These are phyloP conservation scores for Piedraia hortae DNA, from an alignment of 2,329 filamentous ascomycete genomes.

Conservation along the genomic window DNA sequence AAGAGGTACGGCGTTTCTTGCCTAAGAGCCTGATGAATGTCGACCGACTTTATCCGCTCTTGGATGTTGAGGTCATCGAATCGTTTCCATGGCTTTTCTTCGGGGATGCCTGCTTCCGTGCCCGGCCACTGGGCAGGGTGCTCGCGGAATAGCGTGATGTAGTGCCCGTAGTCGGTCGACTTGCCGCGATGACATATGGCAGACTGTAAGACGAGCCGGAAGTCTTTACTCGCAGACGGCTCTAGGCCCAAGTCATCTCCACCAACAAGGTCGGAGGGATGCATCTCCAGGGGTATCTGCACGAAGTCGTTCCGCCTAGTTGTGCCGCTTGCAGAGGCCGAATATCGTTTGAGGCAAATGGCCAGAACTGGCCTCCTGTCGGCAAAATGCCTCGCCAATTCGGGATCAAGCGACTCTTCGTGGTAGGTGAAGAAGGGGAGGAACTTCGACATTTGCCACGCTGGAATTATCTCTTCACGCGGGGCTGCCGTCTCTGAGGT, in stretches of 20 bases:
- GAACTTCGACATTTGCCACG: constrained; percentile 89
- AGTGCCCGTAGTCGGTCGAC: constrained; percentile 71
- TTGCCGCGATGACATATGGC: constrained; percentile 77
- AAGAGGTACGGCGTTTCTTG: constrained; percentile 83
- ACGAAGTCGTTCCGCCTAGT: constrained; percentile 54
- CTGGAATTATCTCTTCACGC: constrained; percentile 81
- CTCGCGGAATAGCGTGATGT: constrained; percentile 63
- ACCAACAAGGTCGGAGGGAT: constrained; percentile 66
- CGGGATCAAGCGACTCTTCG: constrained; percentile 36
- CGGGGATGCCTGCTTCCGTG: constrained; percentile 13
- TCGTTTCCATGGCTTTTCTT: constrained; percentile 57
- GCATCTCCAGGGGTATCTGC: constrained; percentile 69
- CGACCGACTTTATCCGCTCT: constrained; percentile 44
- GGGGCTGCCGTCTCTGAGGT: constrained; percentile 14
- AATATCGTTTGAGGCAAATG: constrained; percentile 79
- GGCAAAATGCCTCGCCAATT: constrained; percentile 72
- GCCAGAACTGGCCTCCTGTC: constrained; percentile 61
- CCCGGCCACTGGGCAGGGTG: constrained; percentile 13
- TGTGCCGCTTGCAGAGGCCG: constrained; percentile 41
- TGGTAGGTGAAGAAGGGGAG: constrained; percentile 74
- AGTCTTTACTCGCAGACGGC: constrained; percentile 52
- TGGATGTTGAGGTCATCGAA: constrained; percentile 74
- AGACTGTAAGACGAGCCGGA: constrained; percentile 75
- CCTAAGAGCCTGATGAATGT: constrained; percentile 50
- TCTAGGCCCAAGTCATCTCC: constrained; percentile 43